phyloP scores from a whole-genome alignment of 441 rosid species.

The Populus hybrid region DNA sequence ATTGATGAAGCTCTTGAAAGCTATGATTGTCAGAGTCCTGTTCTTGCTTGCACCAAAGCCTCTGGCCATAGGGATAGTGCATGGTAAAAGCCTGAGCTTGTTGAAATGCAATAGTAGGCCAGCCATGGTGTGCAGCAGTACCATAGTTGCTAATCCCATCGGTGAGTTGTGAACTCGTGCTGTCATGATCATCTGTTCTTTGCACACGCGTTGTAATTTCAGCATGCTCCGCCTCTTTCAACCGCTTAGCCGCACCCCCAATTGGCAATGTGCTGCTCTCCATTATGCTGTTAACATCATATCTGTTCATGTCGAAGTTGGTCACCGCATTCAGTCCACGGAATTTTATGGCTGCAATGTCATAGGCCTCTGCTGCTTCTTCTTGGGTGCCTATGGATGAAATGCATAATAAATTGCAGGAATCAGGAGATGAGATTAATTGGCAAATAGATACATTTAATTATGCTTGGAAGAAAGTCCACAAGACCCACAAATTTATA shows the following conservation, averaged over 20 bases:
- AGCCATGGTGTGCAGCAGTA: conserved; percentile 15
- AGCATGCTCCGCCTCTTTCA: conserved; percentile 48
- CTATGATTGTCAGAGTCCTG: conserved; percentile 35
- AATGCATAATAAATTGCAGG: neutral
- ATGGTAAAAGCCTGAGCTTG: conserved; percentile 36
- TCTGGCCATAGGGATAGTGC: conserved; percentile 42
- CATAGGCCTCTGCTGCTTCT: conserved; percentile 98
- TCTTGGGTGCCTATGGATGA: conserved; percentile 69
- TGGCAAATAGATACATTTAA: no score
- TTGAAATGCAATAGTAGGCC: conserved; percentile 53
- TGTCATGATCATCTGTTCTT: conserved; percentile 13
- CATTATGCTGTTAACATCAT: conserved; percentile 77
- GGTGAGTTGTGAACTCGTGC: conserved; percentile 17
- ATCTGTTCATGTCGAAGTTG: conserved; percentile 89
- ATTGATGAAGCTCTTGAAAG: conserved; percentile 35
- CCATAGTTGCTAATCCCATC: conserved; percentile 29
- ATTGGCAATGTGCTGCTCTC: conserved; percentile 86
- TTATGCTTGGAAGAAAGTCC: neutral
- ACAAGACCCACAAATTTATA: neutral
- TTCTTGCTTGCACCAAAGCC: conserved; percentile 74
- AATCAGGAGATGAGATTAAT: neutral
- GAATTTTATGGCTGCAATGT: conserved; percentile 93
- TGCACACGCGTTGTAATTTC: conserved; percentile 21
- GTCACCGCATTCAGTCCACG: conserved; percentile 91
- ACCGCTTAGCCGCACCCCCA: conserved; percentile 70